Percentiles rank a stretch among this genome's conserved stretches.
These are phyloP conservation scores for Debaryomyces nepalensis DNA, from an alignment of 1,139 yeast species.

Conservation along the genomic window DNA sequence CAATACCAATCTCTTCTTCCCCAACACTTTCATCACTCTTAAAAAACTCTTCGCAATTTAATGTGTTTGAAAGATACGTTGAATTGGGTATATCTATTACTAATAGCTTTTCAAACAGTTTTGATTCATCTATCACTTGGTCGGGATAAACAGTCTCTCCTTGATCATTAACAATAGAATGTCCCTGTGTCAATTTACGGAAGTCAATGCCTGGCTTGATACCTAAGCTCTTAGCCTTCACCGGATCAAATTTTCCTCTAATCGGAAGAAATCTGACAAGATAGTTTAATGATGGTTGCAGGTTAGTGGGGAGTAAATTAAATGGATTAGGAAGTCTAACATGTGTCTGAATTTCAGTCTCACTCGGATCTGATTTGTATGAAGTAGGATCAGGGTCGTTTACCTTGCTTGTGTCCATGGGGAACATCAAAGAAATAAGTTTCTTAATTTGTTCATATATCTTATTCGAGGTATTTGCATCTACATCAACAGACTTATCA, in stretches of 20 bases:
- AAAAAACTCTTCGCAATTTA: conserved; percentile 36
- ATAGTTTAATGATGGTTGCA: conserved; percentile 54
- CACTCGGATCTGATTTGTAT: conserved; percentile 45
- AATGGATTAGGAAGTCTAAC: conserved; percentile 37
- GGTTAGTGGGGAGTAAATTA: conserved; percentile 19
- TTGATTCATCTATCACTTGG: conserved; percentile 71
- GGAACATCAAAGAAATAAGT: conserved; percentile 53
- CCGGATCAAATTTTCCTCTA: conserved; percentile 77
- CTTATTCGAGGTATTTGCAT: conserved; percentile 11
- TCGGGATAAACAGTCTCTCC: conserved; percentile 67
- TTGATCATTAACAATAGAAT: conserved; percentile 57
- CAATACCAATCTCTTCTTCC: conserved; percentile 50
- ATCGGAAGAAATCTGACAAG: conserved; percentile 66
- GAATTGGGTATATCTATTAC: conserved; percentile 74
- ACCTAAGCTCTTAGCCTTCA: conserved; percentile 69
- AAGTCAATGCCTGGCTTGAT: conserved; percentile 68
- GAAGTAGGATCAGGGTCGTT: conserved; percentile 45
- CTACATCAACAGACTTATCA: background rate
- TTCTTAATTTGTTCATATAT: conserved; percentile 33
- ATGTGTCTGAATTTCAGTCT: conserved; percentile 48
- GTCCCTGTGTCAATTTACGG: conserved; percentile 63
- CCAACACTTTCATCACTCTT: conserved; percentile 30
- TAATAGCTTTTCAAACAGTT: conserved; percentile 61
- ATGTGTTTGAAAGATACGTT: conserved; percentile 52
- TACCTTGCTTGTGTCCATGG: conserved; percentile 44